Conservation (phyloP, 2,329 filamentous ascomycete genomes). For the Aureobasidium lini region DNA sequence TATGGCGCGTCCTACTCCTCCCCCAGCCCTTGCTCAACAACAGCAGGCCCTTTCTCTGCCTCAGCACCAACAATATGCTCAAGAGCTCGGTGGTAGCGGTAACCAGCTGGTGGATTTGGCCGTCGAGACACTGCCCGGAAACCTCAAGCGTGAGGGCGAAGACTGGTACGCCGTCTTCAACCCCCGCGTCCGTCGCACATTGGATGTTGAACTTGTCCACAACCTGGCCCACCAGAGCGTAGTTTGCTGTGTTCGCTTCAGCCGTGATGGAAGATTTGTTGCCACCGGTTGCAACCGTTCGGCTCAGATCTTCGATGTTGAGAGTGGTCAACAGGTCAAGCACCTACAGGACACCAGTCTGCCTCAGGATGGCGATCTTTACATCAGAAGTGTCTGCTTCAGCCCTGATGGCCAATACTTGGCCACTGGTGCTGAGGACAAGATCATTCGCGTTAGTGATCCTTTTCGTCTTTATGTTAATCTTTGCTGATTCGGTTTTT, state of each 20-base stretch:
- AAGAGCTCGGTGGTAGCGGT: conserved; percentile 43
- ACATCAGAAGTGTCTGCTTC: conserved; percentile 97
- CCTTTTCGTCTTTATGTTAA: neutral
- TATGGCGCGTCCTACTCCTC: conserved; percentile 74
- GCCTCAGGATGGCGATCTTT: conserved; percentile 83
- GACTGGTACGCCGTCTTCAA: conserved; percentile 99
- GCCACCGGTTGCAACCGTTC: conserved; percentile 96
- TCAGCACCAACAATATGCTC: conserved; percentile 21
- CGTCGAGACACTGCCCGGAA: conserved; percentile 72
- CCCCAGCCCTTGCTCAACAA: conserved; percentile 36
- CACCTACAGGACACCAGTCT: conserved; percentile 83
- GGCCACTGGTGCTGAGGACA: conserved; percentile 94
- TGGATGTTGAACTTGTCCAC: conserved; percentile 92
- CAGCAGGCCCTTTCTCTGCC: conserved; percentile 27
- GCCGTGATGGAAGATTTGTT: conserved; percentile 87
- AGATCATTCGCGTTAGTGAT: conserved; percentile 75
- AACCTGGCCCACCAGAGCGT: conserved; percentile 91
- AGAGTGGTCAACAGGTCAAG: conserved; percentile 77
- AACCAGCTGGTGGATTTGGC: conserved; percentile 81
- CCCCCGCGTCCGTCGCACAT: conserved; percentile 74
- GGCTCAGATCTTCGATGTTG: conserved; percentile 98
- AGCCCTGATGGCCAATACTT: conserved; percentile 91
- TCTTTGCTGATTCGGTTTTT: conserved; percentile 12
- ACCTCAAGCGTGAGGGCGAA: conserved; percentile 78
- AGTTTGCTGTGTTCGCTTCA: conserved; percentile 96